phyloP scores from a whole-genome alignment of 2,329 filamentous ascomycete species.

The Paecilomyces formosus region DNA sequence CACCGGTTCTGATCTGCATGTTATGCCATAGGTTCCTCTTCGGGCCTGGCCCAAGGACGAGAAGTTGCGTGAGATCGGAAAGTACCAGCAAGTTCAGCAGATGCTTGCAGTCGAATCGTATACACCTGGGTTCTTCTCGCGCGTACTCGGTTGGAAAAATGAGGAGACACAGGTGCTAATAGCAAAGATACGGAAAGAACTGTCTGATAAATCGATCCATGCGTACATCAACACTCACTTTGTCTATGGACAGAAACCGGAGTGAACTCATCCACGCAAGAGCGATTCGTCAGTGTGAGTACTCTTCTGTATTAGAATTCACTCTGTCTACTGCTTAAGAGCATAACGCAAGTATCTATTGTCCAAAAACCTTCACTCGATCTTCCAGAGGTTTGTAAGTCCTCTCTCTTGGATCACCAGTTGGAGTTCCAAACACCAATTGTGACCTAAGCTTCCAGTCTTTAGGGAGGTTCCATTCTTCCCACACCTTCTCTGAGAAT shows the following conservation, averaged over 20 bases:
- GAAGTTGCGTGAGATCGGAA: not conserved
- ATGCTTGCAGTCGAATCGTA: not conserved
- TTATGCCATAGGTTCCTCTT: not conserved
- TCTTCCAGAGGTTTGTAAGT: too few species aligned
- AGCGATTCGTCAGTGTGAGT: too few species aligned
- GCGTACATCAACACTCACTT: not conserved
- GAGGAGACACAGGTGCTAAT: constrained; percentile 1
- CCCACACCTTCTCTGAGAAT: too few species aligned
- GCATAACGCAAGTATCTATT: too few species aligned
- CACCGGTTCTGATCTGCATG: not conserved
- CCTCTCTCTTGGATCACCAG: too few species aligned
- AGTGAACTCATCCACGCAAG: not conserved
- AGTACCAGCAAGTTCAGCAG: not conserved
- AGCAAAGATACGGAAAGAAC: constrained; percentile 7
- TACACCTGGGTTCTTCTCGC: not conserved
- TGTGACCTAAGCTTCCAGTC: too few species aligned
- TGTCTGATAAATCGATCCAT: constrained; percentile 6
- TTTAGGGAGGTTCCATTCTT: too few species aligned
- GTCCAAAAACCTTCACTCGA: too few species aligned
- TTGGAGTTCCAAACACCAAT: too few species aligned
- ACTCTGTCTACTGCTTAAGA: too few species aligned
- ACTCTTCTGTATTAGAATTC: too few species aligned
- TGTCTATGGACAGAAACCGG: not conserved
- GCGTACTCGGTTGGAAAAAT: not conserved
- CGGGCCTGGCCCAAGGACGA: not conserved